Evolutionary conservation across 2,329 filamentous ascomycete genomes (phyloP), one percentile per base, ranked within the genome.

Genomic region (Colletotrichum gloeosporioides): DNA sequence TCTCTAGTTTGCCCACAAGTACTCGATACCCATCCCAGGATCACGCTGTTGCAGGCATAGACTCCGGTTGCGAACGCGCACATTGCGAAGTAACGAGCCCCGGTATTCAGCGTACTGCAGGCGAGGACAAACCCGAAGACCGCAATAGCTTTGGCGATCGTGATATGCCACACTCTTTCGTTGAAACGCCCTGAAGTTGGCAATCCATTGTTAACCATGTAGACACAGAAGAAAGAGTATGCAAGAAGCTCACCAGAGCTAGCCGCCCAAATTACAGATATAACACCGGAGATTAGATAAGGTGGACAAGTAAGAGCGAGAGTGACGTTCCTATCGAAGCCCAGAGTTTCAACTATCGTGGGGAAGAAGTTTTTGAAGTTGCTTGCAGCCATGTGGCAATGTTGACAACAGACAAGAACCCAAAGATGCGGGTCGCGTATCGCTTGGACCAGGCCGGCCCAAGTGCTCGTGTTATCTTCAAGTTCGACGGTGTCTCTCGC

Each of bases 271-370:
- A 84, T 73, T 36, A 88, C 85, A 8, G 86, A 85, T 16, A 85
- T 83, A 22, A 83, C 83, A 8, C 84, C 86, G 0, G 88, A 87
- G 16, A 88, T 80, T 3, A 88, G 80, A 77, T 88, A 89, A 0
- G 88, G 88, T 0, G 88, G 88, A 67, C 83, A 84, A 0, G 87
- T 89, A 8, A 89, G 82, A 9, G 89, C 82, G 15, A 89, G 79
- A 15, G 82, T 87, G 70, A 85, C 80, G 18, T 85, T 88, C 76
- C 80, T 77, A 71, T 75, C 78, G 73, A 81, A 85, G 22, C 81
- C 79, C 18, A 85, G 80, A 4, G 83, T 81, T 6, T 75, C 77
- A 44, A 85, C 81, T 12, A 85, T 79, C 0, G 85, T 86, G 2
- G 84, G 85, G 76, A 88, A 87, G 81, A 86, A 87, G 79, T 86